Evolutionary conservation across 352 stramenopile genomes (phyloP).

Genomic region (Pythium myriotylum): DNA sequence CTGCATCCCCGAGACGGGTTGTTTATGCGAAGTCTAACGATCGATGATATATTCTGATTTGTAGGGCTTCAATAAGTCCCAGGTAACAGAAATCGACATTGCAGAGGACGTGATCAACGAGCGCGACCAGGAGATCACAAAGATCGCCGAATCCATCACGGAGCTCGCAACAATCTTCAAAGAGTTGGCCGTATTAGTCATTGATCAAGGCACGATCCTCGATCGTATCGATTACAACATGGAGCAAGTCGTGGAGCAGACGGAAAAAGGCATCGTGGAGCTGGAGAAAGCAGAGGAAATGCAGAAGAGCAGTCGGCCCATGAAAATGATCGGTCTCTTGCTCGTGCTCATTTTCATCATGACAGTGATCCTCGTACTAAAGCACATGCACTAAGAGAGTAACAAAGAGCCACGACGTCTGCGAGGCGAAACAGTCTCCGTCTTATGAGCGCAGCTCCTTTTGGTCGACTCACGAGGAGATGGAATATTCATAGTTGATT

Average conservation of each 20-base stretch:
- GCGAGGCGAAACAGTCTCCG: neutral
- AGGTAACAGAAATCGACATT: constrained; percentile 97
- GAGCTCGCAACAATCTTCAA: constrained; percentile 99
- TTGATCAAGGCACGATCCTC: constrained; percentile 99
- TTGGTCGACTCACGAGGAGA: neutral
- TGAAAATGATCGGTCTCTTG: constrained; percentile 94
- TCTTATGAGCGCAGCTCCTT: neutral
- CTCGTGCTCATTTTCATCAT: constrained; percentile 94
- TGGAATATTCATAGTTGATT: constrained; percentile 3
- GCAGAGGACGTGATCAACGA: constrained; percentile 95
- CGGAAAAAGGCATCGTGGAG: constrained; percentile 97
- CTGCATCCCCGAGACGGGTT: neutral
- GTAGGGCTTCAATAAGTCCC: constrained; percentile 92
- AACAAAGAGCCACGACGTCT: constrained; percentile 2
- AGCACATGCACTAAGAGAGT: constrained; percentile 70
- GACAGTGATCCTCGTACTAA: constrained; percentile 91
- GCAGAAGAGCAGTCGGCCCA: constrained; percentile 97
- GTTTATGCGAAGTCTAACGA: no score
- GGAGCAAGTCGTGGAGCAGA: constrained; percentile 99
- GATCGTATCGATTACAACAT: constrained; percentile 99
- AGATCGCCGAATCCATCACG: constrained; percentile 99
- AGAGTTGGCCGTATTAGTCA: constrained; percentile 99
- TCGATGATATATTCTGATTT: neutral
- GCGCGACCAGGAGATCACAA: constrained; percentile 94
- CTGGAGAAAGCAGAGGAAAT: constrained; percentile 98